Evolutionary conservation across 257 asterid genomes (phyloP).

Genomic region (Thymus mandschuricus): DNA sequence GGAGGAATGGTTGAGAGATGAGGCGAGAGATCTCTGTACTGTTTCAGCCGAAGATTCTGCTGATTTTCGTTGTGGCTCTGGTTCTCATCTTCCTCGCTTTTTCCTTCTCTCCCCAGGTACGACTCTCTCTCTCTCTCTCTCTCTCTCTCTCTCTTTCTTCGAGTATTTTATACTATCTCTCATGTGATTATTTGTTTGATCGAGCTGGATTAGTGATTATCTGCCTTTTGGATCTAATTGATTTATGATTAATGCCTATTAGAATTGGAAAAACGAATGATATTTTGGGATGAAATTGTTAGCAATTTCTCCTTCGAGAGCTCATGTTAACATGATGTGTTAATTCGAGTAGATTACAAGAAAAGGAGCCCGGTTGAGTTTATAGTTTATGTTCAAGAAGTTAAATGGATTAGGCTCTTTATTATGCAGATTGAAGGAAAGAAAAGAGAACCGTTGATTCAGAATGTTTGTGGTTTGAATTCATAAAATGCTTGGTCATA

Average conservation of each 20-base stretch:
- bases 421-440: neutral
- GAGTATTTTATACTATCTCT: neutral
- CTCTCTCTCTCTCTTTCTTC: neutral
- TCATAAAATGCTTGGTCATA: too few relatives aligned
- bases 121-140: neutral
- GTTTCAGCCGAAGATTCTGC: conserved; percentile 65
- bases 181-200: conserved; percentile 6
- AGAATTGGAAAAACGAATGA: neutral
- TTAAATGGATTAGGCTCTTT: neutral
- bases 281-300: neutral
- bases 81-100: conserved; percentile 55
- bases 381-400: neutral
- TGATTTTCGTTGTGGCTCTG: conserved; percentile 51
- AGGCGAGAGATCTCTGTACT: conserved; percentile 66
- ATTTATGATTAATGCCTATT: neutral
- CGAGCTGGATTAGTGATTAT: conserved; percentile 21
- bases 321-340: neutral
- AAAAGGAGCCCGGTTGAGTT: too few relatives aligned
- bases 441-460: neutral
- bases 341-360: conserved; percentile 7
- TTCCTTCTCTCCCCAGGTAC: conserved; percentile 62
- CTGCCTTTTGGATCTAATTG: conserved; percentile 22
- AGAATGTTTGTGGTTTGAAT: neutral
- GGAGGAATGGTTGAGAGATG: conserved; percentile 50
- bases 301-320: neutral